A percentile compares a stretch with the other conserved stretches of the same genome.
Evolutionary conservation across 495 filamentous ascomycete species (phyloP).

Genomic region (Parathielavia hyrcaniae): DNA sequence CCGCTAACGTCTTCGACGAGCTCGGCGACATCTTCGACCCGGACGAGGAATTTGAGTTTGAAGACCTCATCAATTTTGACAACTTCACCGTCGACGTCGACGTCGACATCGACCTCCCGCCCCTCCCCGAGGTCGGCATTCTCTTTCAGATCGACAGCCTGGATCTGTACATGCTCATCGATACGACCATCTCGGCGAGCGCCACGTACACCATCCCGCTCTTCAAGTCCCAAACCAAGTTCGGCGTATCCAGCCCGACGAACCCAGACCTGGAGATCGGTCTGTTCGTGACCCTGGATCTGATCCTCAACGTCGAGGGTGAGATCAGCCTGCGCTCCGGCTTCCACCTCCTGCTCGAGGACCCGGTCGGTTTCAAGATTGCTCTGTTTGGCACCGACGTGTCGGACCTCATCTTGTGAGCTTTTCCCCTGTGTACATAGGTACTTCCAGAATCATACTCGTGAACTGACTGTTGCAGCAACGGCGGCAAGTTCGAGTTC

Average conservation of each 20-base stretch:
- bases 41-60: constrained; percentile 27
- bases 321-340: constrained; percentile 47
- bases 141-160: constrained; percentile 43
- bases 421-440: too few relatives aligned
- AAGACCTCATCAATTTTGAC: constrained; percentile 33
- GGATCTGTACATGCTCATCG: constrained; percentile 48
- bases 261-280: constrained; percentile 36
- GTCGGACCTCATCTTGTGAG: constrained; percentile 44
- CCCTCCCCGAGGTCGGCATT: constrained; percentile 40
- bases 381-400: constrained; percentile 37
- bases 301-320: constrained; percentile 43
- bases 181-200: constrained; percentile 38
- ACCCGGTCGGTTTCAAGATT: constrained; percentile 40
- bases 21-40: not conserved
- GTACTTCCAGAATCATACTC: too few relatives aligned
- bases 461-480: not conserved
- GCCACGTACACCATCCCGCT: constrained; percentile 45
- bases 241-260: constrained; percentile 31
- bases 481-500: constrained; percentile 50
- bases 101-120: constrained; percentile 36
- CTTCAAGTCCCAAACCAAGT: constrained; percentile 39
- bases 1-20: not conserved
- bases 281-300: constrained; percentile 40
- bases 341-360: constrained; percentile 47
- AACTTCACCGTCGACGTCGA: constrained; percentile 27